Conservation (phyloP, 2,329 filamentous ascomycete species). For the Didymella keratinophila region DNA sequence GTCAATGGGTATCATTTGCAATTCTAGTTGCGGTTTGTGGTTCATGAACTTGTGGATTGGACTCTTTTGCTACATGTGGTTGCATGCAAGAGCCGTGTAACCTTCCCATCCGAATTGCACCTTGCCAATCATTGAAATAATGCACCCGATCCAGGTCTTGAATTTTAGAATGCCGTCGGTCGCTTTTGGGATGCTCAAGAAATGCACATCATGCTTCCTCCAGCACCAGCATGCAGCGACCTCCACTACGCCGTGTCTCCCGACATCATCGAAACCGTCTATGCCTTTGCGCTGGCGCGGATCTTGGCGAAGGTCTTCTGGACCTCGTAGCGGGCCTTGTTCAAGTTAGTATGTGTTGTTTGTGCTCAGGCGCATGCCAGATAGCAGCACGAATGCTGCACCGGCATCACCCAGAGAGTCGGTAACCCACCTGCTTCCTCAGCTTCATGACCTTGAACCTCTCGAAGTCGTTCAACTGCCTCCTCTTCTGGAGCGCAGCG, state of each 20-base stretch:
- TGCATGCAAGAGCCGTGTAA: slow-evolving; percentile 51
- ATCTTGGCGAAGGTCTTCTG: slow-evolving; percentile 95
- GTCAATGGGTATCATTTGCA: slow-evolving; percentile 45
- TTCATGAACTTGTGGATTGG: slow-evolving; percentile 51
- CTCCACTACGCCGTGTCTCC: slow-evolving; percentile 39
- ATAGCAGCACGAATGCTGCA: neutral
- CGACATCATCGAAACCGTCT: slow-evolving; percentile 42
- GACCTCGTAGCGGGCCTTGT: slow-evolving; percentile 89
- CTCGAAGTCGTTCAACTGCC: slow-evolving; percentile 96
- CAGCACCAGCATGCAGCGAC: slow-evolving; percentile 43
- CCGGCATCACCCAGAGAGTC: slow-evolving; percentile 4
- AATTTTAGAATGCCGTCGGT: slow-evolving; percentile 51
- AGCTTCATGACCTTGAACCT: slow-evolving; percentile 99
- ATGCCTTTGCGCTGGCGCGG: slow-evolving; percentile 53
- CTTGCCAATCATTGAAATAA: slow-evolving; percentile 49
- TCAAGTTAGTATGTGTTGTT: slow-evolving; percentile 27
- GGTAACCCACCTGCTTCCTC: slow-evolving; percentile 88
- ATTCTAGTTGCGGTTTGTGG: slow-evolving; percentile 45
- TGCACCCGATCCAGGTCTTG: slow-evolving; percentile 48
- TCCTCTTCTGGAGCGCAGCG: slow-evolving; percentile 83
- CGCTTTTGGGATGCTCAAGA: slow-evolving; percentile 50
- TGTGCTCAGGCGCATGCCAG: slow-evolving; percentile 6
- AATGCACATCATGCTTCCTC: slow-evolving; percentile 50
- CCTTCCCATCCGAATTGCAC: slow-evolving; percentile 52
- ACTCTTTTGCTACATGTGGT: slow-evolving; percentile 51